These are phyloP conservation scores for Phytophthora gonapodyides DNA, from an alignment of 352 stramenopile genomes.

Conservation along the genomic window DNA sequence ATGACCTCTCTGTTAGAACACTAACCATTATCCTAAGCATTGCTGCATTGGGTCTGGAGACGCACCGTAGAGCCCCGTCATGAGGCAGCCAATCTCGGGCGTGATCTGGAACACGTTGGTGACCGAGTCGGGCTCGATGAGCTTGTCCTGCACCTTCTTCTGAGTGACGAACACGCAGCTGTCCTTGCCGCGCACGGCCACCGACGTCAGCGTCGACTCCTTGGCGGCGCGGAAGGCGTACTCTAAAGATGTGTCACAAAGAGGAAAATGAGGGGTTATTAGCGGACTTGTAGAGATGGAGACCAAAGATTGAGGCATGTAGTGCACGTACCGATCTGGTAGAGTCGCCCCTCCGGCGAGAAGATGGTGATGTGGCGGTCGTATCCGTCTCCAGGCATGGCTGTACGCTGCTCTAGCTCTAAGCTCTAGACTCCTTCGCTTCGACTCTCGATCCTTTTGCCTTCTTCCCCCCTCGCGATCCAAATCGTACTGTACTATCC, in stretches of 20 bases:
- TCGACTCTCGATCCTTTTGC: constrained; percentile 23
- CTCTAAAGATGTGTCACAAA: constrained; percentile 82
- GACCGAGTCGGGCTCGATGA: constrained; percentile 95
- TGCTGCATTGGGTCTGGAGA: neutral
- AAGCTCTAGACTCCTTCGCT: neutral
- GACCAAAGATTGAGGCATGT: neutral
- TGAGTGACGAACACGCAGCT: constrained; percentile 97
- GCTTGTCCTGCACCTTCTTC: constrained; percentile 98
- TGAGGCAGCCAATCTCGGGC: constrained; percentile 94
- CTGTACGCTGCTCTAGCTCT: constrained; percentile 11
- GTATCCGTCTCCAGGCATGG: constrained; percentile 90
- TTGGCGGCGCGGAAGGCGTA: constrained; percentile 99
- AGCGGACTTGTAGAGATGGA: neutral
- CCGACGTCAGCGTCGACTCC: constrained; percentile 93
- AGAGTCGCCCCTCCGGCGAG: constrained; percentile 97
- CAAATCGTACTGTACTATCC: no score
- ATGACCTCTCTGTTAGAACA: neutral
- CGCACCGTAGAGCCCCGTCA: constrained; percentile 92
- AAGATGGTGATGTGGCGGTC: constrained; percentile 98
- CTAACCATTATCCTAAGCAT: no score
- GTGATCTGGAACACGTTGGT: constrained; percentile 98
- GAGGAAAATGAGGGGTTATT: constrained; percentile 75
- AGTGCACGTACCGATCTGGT: constrained; percentile 92
- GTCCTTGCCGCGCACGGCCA: constrained; percentile 95
- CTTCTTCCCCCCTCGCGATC: constrained; percentile 2